A percentile compares a stretch with the other conserved stretches of the same genome.
Conservation (phyloP, 1,139 yeast species). For the Blastobotrys persicus region DNA sequence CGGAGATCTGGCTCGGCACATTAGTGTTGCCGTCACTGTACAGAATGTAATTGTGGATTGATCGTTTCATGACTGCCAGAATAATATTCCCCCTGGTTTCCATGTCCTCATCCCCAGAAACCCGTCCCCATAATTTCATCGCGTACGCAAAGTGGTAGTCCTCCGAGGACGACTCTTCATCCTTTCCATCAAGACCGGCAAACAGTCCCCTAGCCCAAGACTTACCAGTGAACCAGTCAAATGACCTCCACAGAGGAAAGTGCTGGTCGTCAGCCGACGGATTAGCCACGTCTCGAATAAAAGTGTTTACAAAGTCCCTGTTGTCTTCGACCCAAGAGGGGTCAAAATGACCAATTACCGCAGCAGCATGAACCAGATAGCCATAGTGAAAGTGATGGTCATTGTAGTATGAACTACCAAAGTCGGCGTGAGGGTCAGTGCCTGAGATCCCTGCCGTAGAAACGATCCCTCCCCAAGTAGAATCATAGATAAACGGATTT, state of each 20-base stretch:
- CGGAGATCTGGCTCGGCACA: slow-evolving; percentile 50
- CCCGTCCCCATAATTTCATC: slow-evolving; percentile 68
- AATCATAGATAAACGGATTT: slow-evolving; percentile 66
- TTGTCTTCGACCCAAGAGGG: slow-evolving; percentile 60
- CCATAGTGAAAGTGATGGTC: slow-evolving; percentile 81
- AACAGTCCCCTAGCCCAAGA: slow-evolving; percentile 74
- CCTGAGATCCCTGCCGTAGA: slow-evolving; percentile 45
- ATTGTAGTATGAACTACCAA: slow-evolving; percentile 63
- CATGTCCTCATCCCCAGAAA: slow-evolving; percentile 58
- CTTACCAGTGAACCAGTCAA: slow-evolving; percentile 75
- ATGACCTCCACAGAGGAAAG: slow-evolving; percentile 66
- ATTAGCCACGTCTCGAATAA: slow-evolving; percentile 68
- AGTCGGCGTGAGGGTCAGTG: slow-evolving; percentile 50
- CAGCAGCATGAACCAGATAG: slow-evolving; percentile 70
- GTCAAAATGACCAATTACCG: slow-evolving; percentile 49
- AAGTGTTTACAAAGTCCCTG: slow-evolving; percentile 54
- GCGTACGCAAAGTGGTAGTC: slow-evolving; percentile 66
- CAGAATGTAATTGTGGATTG: slow-evolving; percentile 59
- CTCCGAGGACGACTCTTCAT: slow-evolving; percentile 71
- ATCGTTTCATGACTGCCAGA: slow-evolving; percentile 55
- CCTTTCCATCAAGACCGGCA: slow-evolving; percentile 62
- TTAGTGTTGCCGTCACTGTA: slow-evolving; percentile 52
- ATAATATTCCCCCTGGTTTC: slow-evolving; percentile 63
- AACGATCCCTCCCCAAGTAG: slow-evolving; percentile 63
- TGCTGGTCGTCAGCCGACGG: slow-evolving; percentile 49